Evolutionary conservation across 257 asterid genomes (phyloP).

Genomic region (Solanum medicagineum): DNA sequence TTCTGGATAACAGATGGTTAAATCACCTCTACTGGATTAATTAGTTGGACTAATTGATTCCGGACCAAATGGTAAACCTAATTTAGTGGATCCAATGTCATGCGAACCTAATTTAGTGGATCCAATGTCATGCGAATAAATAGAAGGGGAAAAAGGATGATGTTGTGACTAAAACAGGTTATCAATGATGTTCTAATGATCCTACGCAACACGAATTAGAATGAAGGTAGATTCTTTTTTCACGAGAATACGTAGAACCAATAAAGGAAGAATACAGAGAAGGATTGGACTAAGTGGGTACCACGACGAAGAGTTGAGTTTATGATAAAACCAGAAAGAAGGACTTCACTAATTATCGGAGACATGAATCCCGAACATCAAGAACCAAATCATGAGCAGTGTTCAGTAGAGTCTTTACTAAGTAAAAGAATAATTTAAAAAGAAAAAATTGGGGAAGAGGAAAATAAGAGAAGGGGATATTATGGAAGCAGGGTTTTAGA

Average conservation of each 20-base stretch:
- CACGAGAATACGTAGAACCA: conserved; percentile 34
- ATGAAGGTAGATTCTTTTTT: neutral
- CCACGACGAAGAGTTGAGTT: conserved; percentile 30
- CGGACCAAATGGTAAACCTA: neutral
- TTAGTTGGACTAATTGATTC: neutral
- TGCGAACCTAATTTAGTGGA: neutral
- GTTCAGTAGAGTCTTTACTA: neutral
- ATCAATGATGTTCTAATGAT: neutral
- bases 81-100: neutral
- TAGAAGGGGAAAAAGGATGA: neutral
- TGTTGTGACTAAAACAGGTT: neutral
- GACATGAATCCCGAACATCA: conserved; percentile 11
- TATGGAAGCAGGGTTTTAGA: neutral
- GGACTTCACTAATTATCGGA: conserved; percentile 20
- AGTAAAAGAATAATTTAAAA: neutral
- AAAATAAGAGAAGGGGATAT: neutral
- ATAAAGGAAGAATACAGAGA: conserved; percentile 30
- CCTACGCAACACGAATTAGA: neutral
- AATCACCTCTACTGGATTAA: neutral
- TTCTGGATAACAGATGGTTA: neutral
- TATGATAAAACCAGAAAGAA: conserved; percentile 24
- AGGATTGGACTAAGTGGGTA: conserved; percentile 30
- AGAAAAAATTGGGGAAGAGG: neutral
- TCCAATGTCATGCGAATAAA: neutral
- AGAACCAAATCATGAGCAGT: neutral